Conservation (phyloP, 139 green algal genomes). For the Coccomyxa sp. region DNA sequence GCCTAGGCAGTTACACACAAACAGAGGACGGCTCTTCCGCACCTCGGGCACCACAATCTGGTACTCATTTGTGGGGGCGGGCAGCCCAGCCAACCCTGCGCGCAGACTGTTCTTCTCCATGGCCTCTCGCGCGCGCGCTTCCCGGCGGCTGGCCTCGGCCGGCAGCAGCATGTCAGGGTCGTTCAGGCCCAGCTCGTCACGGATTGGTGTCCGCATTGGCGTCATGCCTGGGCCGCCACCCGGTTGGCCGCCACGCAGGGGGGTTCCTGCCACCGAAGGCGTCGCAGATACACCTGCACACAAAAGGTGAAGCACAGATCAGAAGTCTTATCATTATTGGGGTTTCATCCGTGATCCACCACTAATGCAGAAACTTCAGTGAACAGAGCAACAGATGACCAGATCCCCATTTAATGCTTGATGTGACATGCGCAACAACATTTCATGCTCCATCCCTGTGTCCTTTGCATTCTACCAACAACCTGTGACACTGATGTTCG, state of each 20-base stretch:
- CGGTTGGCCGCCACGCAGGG: not conserved
- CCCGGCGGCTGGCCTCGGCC: slow-evolving; percentile 10
- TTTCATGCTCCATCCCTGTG: too few relatives aligned
- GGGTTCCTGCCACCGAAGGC: slow-evolving; percentile 2
- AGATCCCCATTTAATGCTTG: too few relatives aligned
- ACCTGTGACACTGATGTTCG: too few relatives aligned
- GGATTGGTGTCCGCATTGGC: slow-evolving; percentile 52
- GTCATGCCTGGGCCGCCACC: slow-evolving; percentile 25
- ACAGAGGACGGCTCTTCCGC: not conserved
- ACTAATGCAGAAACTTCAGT: too few relatives aligned
- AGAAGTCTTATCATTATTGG: too few relatives aligned
- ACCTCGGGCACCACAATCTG: slow-evolving; percentile 66
- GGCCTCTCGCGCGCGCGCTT: slow-evolving; percentile 26
- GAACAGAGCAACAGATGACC: too few relatives aligned
- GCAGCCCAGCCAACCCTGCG: slow-evolving; percentile 65
- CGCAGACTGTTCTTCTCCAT: slow-evolving; percentile 52
- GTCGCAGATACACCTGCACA: not conserved
- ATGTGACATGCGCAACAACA: too few relatives aligned
- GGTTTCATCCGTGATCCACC: too few relatives aligned
- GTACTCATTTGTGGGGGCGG: slow-evolving; percentile 89
- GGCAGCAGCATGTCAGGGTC: slow-evolving; percentile 34
- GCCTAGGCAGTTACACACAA: too few relatives aligned
- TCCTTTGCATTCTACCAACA: too few relatives aligned
- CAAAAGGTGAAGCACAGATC: not conserved
- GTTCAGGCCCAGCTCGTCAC: slow-evolving; percentile 86